Base-by-base conservation (phyloP, 2,329 filamentous ascomycete species). In the Aspergillus texensis region DNA sequence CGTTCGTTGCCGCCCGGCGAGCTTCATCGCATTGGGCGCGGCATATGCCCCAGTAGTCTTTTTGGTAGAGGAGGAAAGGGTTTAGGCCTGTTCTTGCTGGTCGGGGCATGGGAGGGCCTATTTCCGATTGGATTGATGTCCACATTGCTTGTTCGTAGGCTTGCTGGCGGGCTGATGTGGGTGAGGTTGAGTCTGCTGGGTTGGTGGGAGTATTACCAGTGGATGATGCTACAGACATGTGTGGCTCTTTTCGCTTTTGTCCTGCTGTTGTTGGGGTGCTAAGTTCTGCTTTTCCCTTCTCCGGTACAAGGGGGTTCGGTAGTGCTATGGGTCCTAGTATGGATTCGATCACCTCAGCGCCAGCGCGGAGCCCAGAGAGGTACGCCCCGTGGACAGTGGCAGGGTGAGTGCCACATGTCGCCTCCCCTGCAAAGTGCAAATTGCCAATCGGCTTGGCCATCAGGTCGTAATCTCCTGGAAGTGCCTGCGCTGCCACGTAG, bases 321-420 rank as follows among this genome's bases (percentile, higher is more conserved):
- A 97, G 82, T 52, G 89, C 81, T 63, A 99, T 93, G 0, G 93
- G 89, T 1, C 95, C 95, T 36, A 95, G 83, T 75, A 97, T 86
- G 3, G 87, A 82, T 60, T 94, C 89, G 43, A 97, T 82, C 2
- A 99, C 86, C 73, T 98, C 94, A 3, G 91, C 90, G 12, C 95
- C 95, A 4, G 91, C 95, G 57, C 95, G 89, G 6, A 99, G 83
- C 3, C 95, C 96, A 2, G 95, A 97, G 4, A 99, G 83, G 74
- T 98, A 99, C 10, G 95, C 96, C 6, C 95, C 95, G 70, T 99
- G 95, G 0, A 99, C 95, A 2, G 95, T 99, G 36, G 96, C 95
- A 14, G 96, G 95, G 75, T 99, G 94, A 0, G 93, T 97, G 54
- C 92, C 93, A 70, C 92, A 97, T 0, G 96, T 99, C 65, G 97